phyloP scores from a whole-genome alignment of 2,329 filamentous ascomycete species.

The Lachnellula occidentalis region DNA sequence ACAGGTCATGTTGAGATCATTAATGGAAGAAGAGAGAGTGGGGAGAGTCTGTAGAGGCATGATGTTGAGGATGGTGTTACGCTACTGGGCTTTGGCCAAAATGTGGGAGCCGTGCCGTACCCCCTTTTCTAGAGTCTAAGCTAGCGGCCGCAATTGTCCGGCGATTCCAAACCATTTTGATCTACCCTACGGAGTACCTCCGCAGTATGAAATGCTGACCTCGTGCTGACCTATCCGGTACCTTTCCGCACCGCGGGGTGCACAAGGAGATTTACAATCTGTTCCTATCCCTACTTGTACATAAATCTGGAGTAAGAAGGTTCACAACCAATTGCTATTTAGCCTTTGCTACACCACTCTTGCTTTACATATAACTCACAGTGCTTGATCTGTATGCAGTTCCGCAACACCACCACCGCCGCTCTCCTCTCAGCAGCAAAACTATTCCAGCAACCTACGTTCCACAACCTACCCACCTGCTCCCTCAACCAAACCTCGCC shows the following conservation, averaged over 20 bases:
- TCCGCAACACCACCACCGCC: constrained; percentile 8
- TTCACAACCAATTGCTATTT: not conserved
- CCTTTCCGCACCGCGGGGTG: no score
- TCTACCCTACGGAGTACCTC: no score
- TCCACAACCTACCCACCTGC: constrained; percentile 1
- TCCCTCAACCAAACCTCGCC: constrained; percentile 1
- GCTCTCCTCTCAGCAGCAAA: constrained; percentile 5
- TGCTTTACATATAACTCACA: not conserved
- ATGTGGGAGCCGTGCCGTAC: not conserved
- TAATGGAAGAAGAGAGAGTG: constrained; percentile 16
- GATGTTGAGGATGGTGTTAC: not conserved
- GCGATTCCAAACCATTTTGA: no score
- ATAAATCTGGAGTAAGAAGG: not conserved
- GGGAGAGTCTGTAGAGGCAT: not conserved
- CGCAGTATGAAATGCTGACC: no score
- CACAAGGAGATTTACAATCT: not conserved
- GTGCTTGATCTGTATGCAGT: constrained; percentile 6
- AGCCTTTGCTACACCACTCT: not conserved
- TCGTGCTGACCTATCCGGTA: no score
- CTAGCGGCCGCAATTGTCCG: no score
- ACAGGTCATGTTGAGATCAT: constrained; percentile 31
- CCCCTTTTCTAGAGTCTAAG: no score
- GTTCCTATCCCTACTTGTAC: not conserved
- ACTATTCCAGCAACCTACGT: constrained; percentile 3
- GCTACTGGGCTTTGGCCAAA: no score